These are phyloP conservation scores for Lipomyces yarrowii DNA, from an alignment of 1,139 yeast genomes.

Conservation along the genomic window DNA sequence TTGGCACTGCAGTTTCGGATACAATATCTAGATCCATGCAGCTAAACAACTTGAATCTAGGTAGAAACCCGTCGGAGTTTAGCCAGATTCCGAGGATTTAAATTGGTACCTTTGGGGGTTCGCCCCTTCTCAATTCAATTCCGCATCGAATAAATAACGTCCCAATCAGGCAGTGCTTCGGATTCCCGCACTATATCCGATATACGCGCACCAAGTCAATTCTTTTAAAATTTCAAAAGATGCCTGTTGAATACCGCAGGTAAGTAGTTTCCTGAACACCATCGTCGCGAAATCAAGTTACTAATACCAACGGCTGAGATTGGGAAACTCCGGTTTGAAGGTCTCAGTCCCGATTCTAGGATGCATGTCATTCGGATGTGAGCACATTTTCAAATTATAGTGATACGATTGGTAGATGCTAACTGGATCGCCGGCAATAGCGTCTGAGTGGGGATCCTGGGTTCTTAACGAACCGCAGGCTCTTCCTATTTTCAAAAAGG, in stretches of 20 bases:
- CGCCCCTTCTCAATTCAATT: too few relatives aligned
- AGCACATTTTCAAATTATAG: not conserved
- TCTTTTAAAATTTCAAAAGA: not conserved
- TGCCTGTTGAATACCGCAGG: slow-evolving; percentile 25
- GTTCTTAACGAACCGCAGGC: slow-evolving; percentile 51
- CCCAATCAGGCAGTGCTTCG: not conserved
- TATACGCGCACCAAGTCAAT: not conserved
- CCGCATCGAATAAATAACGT: not conserved
- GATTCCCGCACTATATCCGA: not conserved
- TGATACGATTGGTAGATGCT: slow-evolving; percentile 47
- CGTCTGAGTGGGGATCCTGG: slow-evolving; percentile 50
- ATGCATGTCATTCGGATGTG: slow-evolving; percentile 30
- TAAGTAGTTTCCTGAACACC: slow-evolving; percentile 4
- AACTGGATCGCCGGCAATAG: slow-evolving; percentile 48
- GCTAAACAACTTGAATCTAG: too few relatives aligned
- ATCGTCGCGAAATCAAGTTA: slow-evolving; percentile 32
- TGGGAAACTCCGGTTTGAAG: slow-evolving; percentile 25
- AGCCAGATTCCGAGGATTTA: too few relatives aligned
- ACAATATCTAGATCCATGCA: too few relatives aligned
- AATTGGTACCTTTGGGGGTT: not conserved
- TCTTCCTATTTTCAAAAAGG: slow-evolving; percentile 50
- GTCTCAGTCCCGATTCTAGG: slow-evolving; percentile 30
- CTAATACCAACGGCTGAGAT: slow-evolving; percentile 5
- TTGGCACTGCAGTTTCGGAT: too few relatives aligned
- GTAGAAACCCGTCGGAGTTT: too few relatives aligned